Percentiles rank a stretch among this genome's conserved stretches.
These are phyloP conservation scores for Carex pumila DNA, from an alignment of 176 grass and related monocot species.

Conservation along the genomic window DNA sequence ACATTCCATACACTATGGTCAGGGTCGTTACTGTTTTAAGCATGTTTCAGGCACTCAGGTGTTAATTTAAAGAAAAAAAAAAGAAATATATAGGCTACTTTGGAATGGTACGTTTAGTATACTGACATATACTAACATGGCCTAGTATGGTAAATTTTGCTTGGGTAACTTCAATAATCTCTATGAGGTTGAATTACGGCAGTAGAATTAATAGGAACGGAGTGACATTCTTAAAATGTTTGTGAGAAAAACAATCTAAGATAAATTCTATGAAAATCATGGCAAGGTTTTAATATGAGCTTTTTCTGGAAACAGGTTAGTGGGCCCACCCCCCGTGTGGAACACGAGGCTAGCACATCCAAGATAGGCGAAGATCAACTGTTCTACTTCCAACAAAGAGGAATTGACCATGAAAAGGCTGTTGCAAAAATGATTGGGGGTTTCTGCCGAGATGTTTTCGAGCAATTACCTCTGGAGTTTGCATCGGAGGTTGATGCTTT, in stretches of 20 bases:
- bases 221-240: not conserved
- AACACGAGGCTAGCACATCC: conserved; percentile 97
- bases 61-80: not conserved
- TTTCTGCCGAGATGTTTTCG: conserved; percentile 83
- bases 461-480: conserved; percentile 85
- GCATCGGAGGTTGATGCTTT: conserved; percentile 83
- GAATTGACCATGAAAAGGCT: conserved; percentile 90
- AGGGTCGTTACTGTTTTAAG: not conserved
- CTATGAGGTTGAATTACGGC: not conserved
- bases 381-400: conserved; percentile 98
- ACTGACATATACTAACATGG: not conserved
- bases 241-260: not conserved
- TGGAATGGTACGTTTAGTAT: not conserved
- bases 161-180: not conserved
- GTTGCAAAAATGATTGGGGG: conserved; percentile 95
- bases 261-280: not conserved
- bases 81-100: not conserved
- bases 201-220: not conserved
- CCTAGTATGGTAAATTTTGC: not conserved
- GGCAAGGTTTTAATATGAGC: not conserved
- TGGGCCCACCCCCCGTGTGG: conserved; percentile 54
- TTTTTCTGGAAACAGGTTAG: conserved; percentile 55
- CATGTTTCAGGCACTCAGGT: not conserved
- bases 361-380: conserved; percentile 98
- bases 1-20: not conserved